These are phyloP conservation scores for Symbiodinium natans DNA, from an alignment of 73 alveolate species.

Conservation along the genomic window DNA sequence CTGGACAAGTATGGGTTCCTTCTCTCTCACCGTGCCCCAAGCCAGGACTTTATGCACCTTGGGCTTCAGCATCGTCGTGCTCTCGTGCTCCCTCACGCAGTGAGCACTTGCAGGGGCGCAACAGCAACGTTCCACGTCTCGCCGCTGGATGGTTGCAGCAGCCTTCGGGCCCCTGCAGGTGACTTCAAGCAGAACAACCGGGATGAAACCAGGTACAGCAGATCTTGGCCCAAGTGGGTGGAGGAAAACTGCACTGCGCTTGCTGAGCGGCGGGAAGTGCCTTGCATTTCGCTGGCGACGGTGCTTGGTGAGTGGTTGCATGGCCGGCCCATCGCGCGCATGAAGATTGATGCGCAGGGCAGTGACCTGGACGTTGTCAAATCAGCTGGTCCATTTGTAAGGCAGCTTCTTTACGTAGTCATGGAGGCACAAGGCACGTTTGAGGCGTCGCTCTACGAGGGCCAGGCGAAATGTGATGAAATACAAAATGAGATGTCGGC, in stretches of 20 bases:
- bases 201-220: neutral
- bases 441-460: constrained; percentile 30
- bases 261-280: constrained; percentile 25
- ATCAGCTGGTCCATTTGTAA: constrained; percentile 31
- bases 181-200: constrained; percentile 28
- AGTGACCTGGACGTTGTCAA: constrained; percentile 57
- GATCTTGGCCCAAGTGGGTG: constrained; percentile 63
- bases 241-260: constrained; percentile 25
- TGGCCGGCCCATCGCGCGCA: constrained; percentile 39
- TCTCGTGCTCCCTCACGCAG: constrained; percentile 36
- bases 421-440: constrained; percentile 17
- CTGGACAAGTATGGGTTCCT: constrained; percentile 37
- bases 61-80: constrained; percentile 61
- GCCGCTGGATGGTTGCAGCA: constrained; percentile 44
- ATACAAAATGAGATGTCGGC: neutral
- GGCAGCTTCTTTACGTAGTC: neutral
- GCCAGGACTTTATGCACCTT: neutral
- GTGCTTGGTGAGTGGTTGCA: constrained; percentile 44
- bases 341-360: constrained; percentile 65
- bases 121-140: constrained; percentile 29
- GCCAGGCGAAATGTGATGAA: constrained; percentile 61
- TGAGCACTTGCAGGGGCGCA: neutral
- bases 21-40: constrained; percentile 23
- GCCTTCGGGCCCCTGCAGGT: constrained; percentile 37
- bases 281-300: constrained; percentile 28